Base-by-base conservation (phyloP, 805 yeast genomes). In the Candida namnaoensis region DNA sequence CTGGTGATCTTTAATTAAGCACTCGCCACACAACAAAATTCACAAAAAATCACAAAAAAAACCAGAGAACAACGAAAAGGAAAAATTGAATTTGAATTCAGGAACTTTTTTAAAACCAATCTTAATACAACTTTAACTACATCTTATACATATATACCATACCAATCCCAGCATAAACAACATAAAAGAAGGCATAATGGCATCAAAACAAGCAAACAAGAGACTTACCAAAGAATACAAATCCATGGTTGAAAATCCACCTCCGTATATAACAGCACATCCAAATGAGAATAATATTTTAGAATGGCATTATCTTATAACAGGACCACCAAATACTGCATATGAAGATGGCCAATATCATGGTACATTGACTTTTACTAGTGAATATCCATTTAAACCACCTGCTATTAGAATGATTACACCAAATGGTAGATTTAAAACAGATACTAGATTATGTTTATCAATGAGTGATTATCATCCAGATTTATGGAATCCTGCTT, bases 391-490 rank as follows among this genome's bases (percentile, higher is more conserved):
- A 0, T 87, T 85, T 67, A 80, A 85, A 50, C 96, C 96, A 10
- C 96, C 96, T 1, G 76, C 95, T 11, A 90, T 90, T 41, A 71
- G 85, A 43, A 88, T 90, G 85, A 66, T 80, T 37, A 90, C 97
- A 0, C 96, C 97, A 5, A 84, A 81, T 52, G 97, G 96, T 5
- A 69, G 96, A 39, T 90, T 90, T 58, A 76, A 79, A 44, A 74
- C 88, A 43, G 86, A 86, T 58, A 80, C 88, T 4, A 68, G 96
- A 38, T 69, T 90, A 26, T 90, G 98, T 63, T 67, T 90, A 38
- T 80, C 90, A n/a, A 88, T 90, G 82, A 82, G 95, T 53, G 97
- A 90, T 63, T 90, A 78, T 60, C 98, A 90, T 53, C 96, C 96
- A 4, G 93, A 88, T 59, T 68, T 83, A 1, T 90, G 98, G 98